A percentile compares a stretch with the other conserved stretches of the same genome.
phyloP scores from a whole-genome alignment of 148 eudicot genomes.

The Hydrangea macrophylla region DNA sequence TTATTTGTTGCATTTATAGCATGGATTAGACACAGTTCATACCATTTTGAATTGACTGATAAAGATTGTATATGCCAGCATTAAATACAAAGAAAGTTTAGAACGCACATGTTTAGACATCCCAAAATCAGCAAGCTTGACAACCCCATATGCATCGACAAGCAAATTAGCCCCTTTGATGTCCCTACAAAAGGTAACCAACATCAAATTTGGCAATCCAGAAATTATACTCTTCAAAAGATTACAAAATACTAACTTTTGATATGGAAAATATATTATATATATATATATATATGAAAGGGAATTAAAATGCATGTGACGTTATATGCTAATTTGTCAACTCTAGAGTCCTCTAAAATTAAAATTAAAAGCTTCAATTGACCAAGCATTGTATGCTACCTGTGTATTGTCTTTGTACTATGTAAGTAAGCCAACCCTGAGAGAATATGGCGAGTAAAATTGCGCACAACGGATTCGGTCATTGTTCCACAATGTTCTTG shows the following conservation, averaged over 20 bases:
- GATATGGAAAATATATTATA: too few species aligned
- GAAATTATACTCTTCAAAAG: neutral
- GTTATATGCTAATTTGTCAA: neutral
- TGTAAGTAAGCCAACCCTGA: conserved; percentile 94
- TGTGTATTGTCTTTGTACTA: conserved; percentile 84
- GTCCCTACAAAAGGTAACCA: conserved; percentile 48
- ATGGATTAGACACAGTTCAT: too few species aligned
- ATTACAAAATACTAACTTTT: neutral
- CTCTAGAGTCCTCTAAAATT: neutral
- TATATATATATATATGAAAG: neutral
- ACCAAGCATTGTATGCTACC: conserved; percentile 34
- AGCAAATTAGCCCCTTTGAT: conserved; percentile 96
- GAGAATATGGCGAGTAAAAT: conserved; percentile 90
- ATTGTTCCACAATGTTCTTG: conserved; percentile 86
- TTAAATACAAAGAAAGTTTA: conserved; percentile 2
- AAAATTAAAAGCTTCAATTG: neutral
- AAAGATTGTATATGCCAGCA: neutral
- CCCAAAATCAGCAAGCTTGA: conserved; percentile 98
- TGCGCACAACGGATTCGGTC: conserved; percentile 86
- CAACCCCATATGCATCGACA: conserved; percentile 88
- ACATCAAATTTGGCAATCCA: conserved; percentile 3
- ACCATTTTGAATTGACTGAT: too few species aligned
- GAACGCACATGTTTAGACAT: conserved; percentile 90
- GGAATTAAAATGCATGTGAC: neutral
- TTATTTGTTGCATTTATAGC: neutral